Conservation (phyloP, 345 rosid genomes). For the Conringia planisiliqua region DNA sequence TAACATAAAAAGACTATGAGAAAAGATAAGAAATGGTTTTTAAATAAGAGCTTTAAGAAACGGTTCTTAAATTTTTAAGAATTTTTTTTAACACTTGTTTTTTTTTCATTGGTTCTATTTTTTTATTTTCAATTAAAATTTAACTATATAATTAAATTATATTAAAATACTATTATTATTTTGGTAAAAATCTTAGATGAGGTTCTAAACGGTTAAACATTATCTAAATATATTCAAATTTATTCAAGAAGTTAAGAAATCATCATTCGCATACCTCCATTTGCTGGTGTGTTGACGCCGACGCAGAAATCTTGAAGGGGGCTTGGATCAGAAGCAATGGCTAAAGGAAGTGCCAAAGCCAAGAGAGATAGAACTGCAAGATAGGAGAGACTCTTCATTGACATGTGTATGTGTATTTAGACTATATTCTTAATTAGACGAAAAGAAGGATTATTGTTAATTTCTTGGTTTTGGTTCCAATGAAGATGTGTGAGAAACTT, state of each 20-base stretch:
- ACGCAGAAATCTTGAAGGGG: constrained; percentile 28
- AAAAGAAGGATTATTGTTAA: not conserved
- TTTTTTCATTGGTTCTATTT: too few species aligned
- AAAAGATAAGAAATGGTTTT: too few species aligned
- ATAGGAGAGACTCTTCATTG: not conserved
- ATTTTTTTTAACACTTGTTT: too few species aligned
- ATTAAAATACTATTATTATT: too few species aligned
- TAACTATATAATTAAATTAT: too few species aligned
- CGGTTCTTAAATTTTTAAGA: too few species aligned
- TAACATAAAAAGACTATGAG: too few species aligned
- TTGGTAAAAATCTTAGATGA: too few species aligned
- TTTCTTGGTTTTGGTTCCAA: not conserved
- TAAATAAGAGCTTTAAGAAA: too few species aligned
- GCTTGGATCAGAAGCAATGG: constrained; percentile 21
- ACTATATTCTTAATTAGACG: not conserved
- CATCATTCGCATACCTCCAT: not conserved
- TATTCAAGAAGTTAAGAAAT: not conserved
- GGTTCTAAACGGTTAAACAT: too few species aligned
- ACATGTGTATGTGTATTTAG: not conserved
- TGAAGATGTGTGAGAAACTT: constrained; percentile 2
- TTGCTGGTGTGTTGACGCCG: constrained; percentile 22
- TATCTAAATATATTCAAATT: too few species aligned
- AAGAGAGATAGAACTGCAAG: constrained; percentile 9
- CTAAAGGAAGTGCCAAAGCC: constrained; percentile 15
- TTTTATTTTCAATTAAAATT: too few species aligned